These are phyloP conservation scores for Rubia yunnanensis DNA, from an alignment of 257 asterid species.

Conservation along the genomic window DNA sequence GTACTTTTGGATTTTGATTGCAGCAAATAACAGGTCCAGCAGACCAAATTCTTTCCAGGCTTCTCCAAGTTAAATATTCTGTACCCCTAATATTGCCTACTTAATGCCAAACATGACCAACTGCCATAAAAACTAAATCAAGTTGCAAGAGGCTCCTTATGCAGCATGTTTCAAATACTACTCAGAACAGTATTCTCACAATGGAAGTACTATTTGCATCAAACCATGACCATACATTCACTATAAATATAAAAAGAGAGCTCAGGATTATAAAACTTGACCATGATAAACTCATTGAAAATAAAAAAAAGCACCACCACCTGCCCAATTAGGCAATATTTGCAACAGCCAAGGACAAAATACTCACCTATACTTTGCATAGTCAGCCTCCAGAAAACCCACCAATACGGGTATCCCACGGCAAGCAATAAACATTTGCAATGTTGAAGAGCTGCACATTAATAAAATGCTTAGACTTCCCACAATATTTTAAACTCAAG, in stretches of 20 bases:
- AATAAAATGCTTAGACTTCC: slow-evolving; percentile 18
- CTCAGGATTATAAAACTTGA: background rate
- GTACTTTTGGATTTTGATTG: background rate
- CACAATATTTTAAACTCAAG: slow-evolving; percentile 6
- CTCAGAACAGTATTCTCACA: too few relatives aligned
- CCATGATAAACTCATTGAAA: background rate
- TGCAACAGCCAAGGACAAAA: slow-evolving; percentile 8
- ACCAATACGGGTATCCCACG: slow-evolving; percentile 96
- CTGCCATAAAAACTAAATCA: background rate
- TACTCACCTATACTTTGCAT: slow-evolving; percentile 85
- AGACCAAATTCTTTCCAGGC: background rate
- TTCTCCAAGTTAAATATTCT: background rate
- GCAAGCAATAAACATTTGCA: slow-evolving; percentile 96
- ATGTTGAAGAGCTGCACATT: slow-evolving; percentile 72
- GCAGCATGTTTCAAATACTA: background rate
- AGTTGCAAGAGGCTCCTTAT: background rate
- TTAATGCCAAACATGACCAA: background rate
- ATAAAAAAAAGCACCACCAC: slow-evolving; percentile 8
- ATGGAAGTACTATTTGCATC: background rate
- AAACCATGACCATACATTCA: background rate
- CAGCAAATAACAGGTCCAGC: background rate
- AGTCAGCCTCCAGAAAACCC: slow-evolving; percentile 98
- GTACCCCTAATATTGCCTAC: background rate
- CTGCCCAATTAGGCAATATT: background rate
- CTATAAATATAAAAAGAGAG: background rate